phyloP scores from a whole-genome alignment of 2,329 filamentous ascomycete species.

The Aspergillus clavatus region DNA sequence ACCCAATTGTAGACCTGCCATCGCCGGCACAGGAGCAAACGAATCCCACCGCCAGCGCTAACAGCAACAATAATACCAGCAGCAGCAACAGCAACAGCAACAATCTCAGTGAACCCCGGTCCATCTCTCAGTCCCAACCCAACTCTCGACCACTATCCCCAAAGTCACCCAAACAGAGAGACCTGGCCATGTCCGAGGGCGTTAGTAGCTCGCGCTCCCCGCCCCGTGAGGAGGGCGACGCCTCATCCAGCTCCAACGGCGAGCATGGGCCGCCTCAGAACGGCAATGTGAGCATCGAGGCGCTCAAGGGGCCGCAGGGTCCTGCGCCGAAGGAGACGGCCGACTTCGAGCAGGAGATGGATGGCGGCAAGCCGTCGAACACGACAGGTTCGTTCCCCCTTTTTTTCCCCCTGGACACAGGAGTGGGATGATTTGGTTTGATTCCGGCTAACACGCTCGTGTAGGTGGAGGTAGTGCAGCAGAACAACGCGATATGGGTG shows the following conservation, averaged over 20 bases:
- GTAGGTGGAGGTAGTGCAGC: background rate
- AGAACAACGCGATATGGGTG: background rate
- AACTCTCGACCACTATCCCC: too few relatives aligned
- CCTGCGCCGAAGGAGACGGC: constrained; percentile 21
- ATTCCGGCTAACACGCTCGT: background rate
- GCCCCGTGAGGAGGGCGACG: background rate
- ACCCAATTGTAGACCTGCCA: background rate
- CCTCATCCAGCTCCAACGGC: background rate
- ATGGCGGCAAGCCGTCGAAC: constrained; percentile 5
- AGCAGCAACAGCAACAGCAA: background rate
- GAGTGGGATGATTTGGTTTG: background rate
- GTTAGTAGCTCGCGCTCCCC: background rate
- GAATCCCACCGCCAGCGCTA: background rate
- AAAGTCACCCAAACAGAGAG: background rate
- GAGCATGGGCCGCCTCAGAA: background rate
- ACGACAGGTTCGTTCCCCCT: background rate
- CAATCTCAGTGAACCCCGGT: too few relatives aligned
- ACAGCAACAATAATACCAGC: background rate
- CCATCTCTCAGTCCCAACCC: too few relatives aligned
- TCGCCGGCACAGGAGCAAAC: background rate
- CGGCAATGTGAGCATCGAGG: constrained; percentile 24
- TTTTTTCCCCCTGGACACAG: background rate
- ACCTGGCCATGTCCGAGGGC: background rate
- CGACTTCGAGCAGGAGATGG: constrained; percentile 27
- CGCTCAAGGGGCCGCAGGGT: constrained; percentile 26